Base-by-base conservation (phyloP, 225 moss, liverwort and hornwort genomes). In the Straminergon stramineum region DNA sequence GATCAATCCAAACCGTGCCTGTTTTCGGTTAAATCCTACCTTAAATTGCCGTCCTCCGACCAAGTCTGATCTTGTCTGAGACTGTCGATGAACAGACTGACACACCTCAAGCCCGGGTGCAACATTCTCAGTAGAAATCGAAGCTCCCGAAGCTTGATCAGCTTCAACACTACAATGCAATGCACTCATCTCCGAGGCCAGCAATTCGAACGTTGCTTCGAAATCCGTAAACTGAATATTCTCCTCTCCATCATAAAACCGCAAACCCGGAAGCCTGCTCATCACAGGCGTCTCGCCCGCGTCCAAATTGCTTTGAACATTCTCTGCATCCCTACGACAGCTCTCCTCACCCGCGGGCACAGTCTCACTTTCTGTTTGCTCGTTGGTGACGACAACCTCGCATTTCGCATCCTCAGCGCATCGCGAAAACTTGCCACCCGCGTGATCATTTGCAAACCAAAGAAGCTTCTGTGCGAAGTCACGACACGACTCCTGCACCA, bases 141-240 rank as follows among this genome's bases (percentile, higher is more conserved):
- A 89, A 77, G 83, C 51, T 52, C 26, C 37, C 17, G 87, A 81
- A 41, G 58, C 39, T 70, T 57, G 82, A 84, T 83, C 86, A 43
- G 62, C 43, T 87, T 87, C 84, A 65, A 70, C 75, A 68, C 79
- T 31, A 13, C 27, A 45, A 73, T 71, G 80, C 32, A 55, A 75
- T 26, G 63, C 22, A 70, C 43, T 84, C 48, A 37, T 58, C 69
- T 86, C 81, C 31, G 67, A 27, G 24, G 82, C 8, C 22, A 75
- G 62, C 39, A 74, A 74, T 61, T 92, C 94, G 67, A 92, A 94
- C 24, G 90, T 88, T 69, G 94, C 94, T 82, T 94, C 92, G 90
- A 94, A 94, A 66, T 92, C 84, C 9, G 94, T 94, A 55, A 94
- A 94, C 87, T 90, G 92, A 51, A 92, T 56, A 32, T 48, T 87